Conservation (phyloP, 2,329 filamentous ascomycete species). For the Trichophyton benhamiae region DNA sequence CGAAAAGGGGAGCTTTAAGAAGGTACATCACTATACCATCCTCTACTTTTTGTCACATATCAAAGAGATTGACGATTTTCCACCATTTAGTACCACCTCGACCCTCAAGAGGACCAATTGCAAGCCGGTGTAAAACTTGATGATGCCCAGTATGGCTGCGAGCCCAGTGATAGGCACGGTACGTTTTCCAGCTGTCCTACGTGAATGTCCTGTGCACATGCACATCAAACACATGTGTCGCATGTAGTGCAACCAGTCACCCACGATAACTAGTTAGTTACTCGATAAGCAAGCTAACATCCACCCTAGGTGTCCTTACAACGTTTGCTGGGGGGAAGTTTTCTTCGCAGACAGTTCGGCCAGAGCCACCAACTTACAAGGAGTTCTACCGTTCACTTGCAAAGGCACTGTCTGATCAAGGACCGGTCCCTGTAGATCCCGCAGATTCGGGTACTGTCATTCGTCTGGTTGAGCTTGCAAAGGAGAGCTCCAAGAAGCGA, state of each 20-base stretch:
- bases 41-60: neutral
- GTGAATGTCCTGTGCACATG: neutral
- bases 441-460: slow-evolving; percentile 44
- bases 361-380: slow-evolving; percentile 39
- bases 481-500: slow-evolving; percentile 41
- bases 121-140: slow-evolving; percentile 49
- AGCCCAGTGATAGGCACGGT: slow-evolving; percentile 47
- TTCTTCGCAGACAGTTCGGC: slow-evolving; percentile 41
- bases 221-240: neutral
- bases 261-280: neutral
- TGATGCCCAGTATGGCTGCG: slow-evolving; percentile 53
- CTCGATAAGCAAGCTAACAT: neutral
- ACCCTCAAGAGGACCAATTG: slow-evolving; percentile 65
- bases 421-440: slow-evolving; percentile 42
- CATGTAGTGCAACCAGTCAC: neutral
- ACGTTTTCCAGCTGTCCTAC: slow-evolving; percentile 14
- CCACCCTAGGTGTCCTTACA: slow-evolving; percentile 36
- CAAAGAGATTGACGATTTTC: neutral
- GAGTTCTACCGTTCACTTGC: slow-evolving; percentile 51
- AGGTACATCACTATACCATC: slow-evolving; percentile 33
- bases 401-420: slow-evolving; percentile 41
- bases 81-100: slow-evolving; percentile 42
- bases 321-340: slow-evolving; percentile 38
- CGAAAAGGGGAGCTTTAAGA: slow-evolving; percentile 61
- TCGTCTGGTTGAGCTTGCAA: slow-evolving; percentile 44